Percentiles rank a stretch among this genome's conserved stretches.
These are phyloP conservation scores for Yamagishiella unicocca DNA, from an alignment of 139 green algal genomes.

Conservation along the genomic window DNA sequence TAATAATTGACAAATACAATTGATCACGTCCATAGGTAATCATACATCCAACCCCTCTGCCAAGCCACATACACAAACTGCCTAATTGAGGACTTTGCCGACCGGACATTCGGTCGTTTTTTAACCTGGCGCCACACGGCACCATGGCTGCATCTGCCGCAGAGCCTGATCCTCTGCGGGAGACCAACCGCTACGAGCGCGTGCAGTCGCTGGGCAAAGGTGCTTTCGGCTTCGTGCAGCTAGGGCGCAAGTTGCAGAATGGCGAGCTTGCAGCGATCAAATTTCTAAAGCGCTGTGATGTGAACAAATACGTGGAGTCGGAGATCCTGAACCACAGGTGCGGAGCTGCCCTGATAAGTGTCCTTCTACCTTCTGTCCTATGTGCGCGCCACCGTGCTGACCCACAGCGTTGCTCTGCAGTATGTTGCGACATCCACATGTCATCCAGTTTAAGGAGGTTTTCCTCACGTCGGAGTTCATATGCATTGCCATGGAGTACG, in stretches of 20 bases:
- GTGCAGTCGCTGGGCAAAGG: conserved; percentile 67
- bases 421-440: conserved; percentile 96
- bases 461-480: conserved; percentile 91
- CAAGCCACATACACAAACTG: too few species aligned
- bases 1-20: too few species aligned
- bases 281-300: conserved; percentile 61
- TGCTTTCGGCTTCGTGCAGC: conserved; percentile 92
- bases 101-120: too few species aligned
- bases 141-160: conserved; percentile 1
- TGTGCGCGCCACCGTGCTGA: background rate
- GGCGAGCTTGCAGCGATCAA: conserved; percentile 76
- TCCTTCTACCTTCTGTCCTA: conserved; percentile 3
- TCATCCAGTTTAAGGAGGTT: conserved; percentile 88
- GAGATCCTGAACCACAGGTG: conserved; percentile 96
- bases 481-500: conserved; percentile 95
- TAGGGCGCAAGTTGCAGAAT: conserved; percentile 78
- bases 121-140: background rate
- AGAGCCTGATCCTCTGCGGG: conserved; percentile 50
- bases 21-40: too few species aligned
- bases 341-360: background rate
- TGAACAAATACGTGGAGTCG: conserved; percentile 97
- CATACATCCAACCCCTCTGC: too few species aligned
- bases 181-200: conserved; percentile 46
- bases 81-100: background rate
- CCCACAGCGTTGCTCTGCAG: conserved; percentile 42